These are phyloP conservation scores for Ganoderma meredithae DNA, from an alignment of 1,284 basidiomycete species.

Conservation along the genomic window DNA sequence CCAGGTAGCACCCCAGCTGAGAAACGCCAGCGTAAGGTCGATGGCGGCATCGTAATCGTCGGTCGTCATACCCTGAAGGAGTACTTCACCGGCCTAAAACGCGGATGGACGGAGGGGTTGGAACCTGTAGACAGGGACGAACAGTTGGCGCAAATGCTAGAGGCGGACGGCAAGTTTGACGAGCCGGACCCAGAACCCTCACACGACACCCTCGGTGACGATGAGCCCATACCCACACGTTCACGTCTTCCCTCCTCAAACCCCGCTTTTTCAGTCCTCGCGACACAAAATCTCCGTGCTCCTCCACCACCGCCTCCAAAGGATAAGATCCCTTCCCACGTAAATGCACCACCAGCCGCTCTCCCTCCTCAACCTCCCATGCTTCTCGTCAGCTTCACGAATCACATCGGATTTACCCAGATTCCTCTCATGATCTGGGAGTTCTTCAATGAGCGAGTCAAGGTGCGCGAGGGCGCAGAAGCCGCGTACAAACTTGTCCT, in stretches of 20 bases:
- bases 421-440: conserved; percentile 91
- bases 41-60: conserved; percentile 88
- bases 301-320: conserved; percentile 34
- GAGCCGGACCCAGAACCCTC: conserved; percentile 53
- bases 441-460: conserved; percentile 91
- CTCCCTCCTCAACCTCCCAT: conserved; percentile 87
- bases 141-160: conserved; percentile 71
- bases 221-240: conserved; percentile 48
- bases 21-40: conserved; percentile 68
- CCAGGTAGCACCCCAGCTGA: conserved; percentile 67
- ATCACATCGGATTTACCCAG: conserved; percentile 87
- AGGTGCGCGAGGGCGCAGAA: conserved; percentile 82
- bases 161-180: conserved; percentile 82
- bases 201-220: conserved; percentile 38
- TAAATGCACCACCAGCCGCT: conserved; percentile 57
- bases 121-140: conserved; percentile 81
- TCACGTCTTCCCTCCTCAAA: conserved; percentile 51
- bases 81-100: conserved; percentile 86
- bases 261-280: conserved; percentile 51
- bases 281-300: conserved; percentile 34
- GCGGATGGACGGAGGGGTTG: conserved; percentile 86
- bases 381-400: conserved; percentile 87
- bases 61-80: conserved; percentile 95
- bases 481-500: conserved; percentile 82
- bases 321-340: conserved; percentile 33